Evolutionary conservation across 306 rosid genomes (phyloP).

Genomic region (Fragaria vesca): DNA sequence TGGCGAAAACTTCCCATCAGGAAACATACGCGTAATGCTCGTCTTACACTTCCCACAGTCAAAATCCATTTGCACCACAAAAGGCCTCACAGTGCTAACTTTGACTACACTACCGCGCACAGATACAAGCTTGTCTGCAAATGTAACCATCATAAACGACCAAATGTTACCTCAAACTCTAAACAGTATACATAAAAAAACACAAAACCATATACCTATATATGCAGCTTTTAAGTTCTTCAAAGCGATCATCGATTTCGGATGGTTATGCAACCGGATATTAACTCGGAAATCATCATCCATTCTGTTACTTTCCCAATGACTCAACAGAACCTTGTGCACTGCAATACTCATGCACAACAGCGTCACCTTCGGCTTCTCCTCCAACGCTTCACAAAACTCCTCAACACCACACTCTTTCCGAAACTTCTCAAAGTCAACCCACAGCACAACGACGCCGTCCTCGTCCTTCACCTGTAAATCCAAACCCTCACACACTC

Average conservation of each 20-base stretch:
- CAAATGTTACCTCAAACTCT: neutral
- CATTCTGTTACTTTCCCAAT: conserved; percentile 36
- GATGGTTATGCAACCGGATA: conserved; percentile 76
- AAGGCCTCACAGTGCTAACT: conserved; percentile 77
- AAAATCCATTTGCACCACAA: conserved; percentile 77
- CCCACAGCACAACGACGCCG: conserved; percentile 47
- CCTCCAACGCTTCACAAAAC: conserved; percentile 54
- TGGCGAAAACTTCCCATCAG: conserved; percentile 87
- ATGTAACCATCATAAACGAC: conserved; percentile 9
- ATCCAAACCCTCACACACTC: neutral
- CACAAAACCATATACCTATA: conserved; percentile 53
- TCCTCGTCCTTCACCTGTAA: conserved; percentile 45
- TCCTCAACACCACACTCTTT: conserved; percentile 42
- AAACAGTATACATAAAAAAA: neutral
- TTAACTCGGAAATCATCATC: conserved; percentile 53
- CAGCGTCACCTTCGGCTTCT: conserved; percentile 69
- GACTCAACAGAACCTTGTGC: conserved; percentile 63
- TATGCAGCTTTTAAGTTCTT: conserved; percentile 91
- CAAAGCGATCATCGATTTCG: conserved; percentile 75
- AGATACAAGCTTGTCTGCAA: conserved; percentile 82
- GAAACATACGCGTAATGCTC: conserved; percentile 56
- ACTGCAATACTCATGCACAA: conserved; percentile 68
- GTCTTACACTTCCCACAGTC: conserved; percentile 79
- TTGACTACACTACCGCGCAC: conserved; percentile 92
- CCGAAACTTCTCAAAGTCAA: conserved; percentile 68